Evolutionary conservation across 225 moss, liverwort and hornwort species (phyloP).

Genomic region (Takakia lepidozioides): DNA sequence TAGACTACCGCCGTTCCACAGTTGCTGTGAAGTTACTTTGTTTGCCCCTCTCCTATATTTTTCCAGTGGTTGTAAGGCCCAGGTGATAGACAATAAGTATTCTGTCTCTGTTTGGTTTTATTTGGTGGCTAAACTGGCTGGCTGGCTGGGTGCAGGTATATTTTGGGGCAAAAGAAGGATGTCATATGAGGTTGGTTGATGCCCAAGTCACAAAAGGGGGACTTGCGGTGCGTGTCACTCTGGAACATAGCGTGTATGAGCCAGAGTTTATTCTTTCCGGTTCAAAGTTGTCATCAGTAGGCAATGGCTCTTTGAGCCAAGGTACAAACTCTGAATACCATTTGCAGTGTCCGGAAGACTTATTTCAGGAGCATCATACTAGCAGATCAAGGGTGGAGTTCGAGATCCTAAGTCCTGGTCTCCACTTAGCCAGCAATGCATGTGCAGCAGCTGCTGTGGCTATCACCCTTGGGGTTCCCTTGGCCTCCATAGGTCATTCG

Average conservation of each 20-base stretch:
- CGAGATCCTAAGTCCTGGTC: slow-evolving; percentile 65
- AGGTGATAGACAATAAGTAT: too few species aligned
- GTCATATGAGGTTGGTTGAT: slow-evolving; percentile 51
- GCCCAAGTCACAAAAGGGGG: slow-evolving; percentile 53
- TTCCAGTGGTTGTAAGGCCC: too few species aligned
- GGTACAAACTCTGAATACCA: not conserved
- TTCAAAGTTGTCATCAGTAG: too few species aligned
- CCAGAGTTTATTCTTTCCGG: not conserved
- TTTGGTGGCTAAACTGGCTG: not conserved
- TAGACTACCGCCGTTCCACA: too few species aligned
- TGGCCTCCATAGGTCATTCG: slow-evolving; percentile 28
- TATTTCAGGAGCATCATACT: too few species aligned
- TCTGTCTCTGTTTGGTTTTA: not conserved
- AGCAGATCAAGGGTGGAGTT: slow-evolving; percentile 46
- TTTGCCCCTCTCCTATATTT: too few species aligned
- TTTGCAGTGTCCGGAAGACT: too few species aligned
- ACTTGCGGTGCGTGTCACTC: slow-evolving; percentile 32
- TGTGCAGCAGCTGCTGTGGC: slow-evolving; percentile 81
- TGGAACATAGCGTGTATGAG: slow-evolving; percentile 63
- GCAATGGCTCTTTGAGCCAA: too few species aligned
- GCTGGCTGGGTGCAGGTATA: slow-evolving; percentile 29
- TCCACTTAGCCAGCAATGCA: slow-evolving; percentile 73
- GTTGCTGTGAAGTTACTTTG: too few species aligned
- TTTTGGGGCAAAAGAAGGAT: slow-evolving; percentile 58
- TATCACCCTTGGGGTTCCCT: slow-evolving; percentile 53